Base-by-base conservation (phyloP, 2,329 filamentous ascomycete species). In the Ophiostoma australiae region DNA sequence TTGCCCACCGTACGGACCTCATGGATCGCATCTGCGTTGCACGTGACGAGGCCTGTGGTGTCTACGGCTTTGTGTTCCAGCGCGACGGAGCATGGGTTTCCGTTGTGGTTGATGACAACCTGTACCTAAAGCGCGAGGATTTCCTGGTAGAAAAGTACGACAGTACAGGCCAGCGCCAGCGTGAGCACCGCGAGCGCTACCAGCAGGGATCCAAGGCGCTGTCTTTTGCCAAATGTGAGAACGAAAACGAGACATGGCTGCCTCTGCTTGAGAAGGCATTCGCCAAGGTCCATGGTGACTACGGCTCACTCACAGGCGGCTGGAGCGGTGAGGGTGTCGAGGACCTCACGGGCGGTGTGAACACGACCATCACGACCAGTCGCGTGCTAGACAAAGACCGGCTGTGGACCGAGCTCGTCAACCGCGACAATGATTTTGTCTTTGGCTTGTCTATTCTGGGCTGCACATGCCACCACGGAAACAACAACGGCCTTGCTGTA, bases 281-380 rank as follows among this genome's bases (percentile, higher is more conserved):
- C 76, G 90, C 90, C n/a, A 93, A 93, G 77, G 87, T 88, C 0
- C 90, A 92, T 73, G 90, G 89, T 1, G 90, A 92, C 75, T 93
- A 90, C 73, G 84, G 84, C 35, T 83, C 89, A 1, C 88, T 92
- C 70, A 84, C 89, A 68, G 89, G 89, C 5, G 90, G 89, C 0
- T 91, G 87, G 77, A 84, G 88, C 4, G 88, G 83, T 23, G 81
- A 82, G 72, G 83, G 77, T 15, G 79, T 84, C 23, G 83, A 84
- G 72, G 80, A 86, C 76, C 79, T 85, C 71, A 84, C 81, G 5
- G 86, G 86, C 15, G 87, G 87, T 44, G 86, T 89, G 8, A 86
- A 84, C 0, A 85, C 84, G 1, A 83, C 85, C 27, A 75, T 89
- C 15, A 84, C 84, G 17, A 82, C 85, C 1, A 85, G 84, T 68